Evolutionary conservation across 345 rosid species (phyloP).

Genomic region (Populus nigra): DNA sequence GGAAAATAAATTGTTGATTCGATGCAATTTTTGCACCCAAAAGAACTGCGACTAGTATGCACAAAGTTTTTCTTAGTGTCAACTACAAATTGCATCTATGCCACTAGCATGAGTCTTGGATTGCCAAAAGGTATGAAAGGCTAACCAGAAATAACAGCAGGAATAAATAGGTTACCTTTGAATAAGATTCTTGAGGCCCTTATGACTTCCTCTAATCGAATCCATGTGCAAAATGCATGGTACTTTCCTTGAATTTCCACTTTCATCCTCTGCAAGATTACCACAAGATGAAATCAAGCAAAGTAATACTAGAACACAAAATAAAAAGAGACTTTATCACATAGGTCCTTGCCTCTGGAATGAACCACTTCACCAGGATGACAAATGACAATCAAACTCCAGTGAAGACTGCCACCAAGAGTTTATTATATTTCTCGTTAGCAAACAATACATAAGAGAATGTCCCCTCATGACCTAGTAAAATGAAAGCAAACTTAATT

Average conservation of each 20-base stretch:
- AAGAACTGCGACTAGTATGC: too few species aligned
- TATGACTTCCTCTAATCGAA: conserved; percentile 91
- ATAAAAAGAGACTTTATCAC: conserved; percentile 15
- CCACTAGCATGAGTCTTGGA: neutral
- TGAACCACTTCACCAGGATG: conserved; percentile 80
- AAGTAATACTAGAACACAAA: conserved; percentile 1
- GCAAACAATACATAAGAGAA: neutral
- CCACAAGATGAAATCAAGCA: conserved; percentile 8
- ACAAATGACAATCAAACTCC: conserved; percentile 96
- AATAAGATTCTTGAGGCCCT: conserved; percentile 79
- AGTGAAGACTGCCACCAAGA: conserved; percentile 67
- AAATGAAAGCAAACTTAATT: conserved; percentile 1
- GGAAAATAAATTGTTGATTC: neutral
- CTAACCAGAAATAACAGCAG: neutral
- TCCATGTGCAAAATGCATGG: conserved; percentile 99
- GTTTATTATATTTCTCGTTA: conserved; percentile 18
- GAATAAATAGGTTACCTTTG: conserved; percentile 57
- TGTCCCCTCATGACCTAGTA: neutral
- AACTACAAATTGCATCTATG: neutral
- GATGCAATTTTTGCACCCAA: neutral
- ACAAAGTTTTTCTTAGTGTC: neutral
- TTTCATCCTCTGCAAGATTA: conserved; percentile 53
- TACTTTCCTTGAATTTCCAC: conserved; percentile 42
- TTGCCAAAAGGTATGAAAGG: neutral
- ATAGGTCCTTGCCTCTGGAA: conserved; percentile 41